Percentiles rank a stretch among this genome's conserved stretches.
Evolutionary conservation across 2,329 filamentous ascomycete genomes (phyloP).

Genomic region (Penicillium sp.): DNA sequence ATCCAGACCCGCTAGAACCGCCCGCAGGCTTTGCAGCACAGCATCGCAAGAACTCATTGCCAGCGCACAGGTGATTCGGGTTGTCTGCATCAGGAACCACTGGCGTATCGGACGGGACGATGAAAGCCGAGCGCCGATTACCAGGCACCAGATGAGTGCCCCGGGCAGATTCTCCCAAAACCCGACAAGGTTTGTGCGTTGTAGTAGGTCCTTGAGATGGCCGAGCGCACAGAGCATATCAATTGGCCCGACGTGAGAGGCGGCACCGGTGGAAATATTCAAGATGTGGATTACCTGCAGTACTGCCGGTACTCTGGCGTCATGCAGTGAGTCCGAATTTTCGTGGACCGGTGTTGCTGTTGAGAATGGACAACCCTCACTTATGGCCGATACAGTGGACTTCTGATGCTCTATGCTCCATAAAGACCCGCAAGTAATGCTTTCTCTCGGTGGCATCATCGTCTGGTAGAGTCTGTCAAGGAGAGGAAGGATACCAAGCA

Average conservation of each 20-base stretch:
- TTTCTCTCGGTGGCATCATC: neutral
- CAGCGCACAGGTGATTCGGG: slow-evolving; percentile 15
- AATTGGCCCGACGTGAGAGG: neutral
- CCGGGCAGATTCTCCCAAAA: slow-evolving; percentile 19
- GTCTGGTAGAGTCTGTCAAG: neutral
- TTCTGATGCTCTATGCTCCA: too few species aligned
- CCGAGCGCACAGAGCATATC: neutral
- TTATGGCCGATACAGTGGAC: too few species aligned
- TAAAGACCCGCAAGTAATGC: too few species aligned
- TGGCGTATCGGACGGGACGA: slow-evolving; percentile 5
- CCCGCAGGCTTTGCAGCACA: slow-evolving; percentile 13
- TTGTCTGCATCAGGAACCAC: slow-evolving; percentile 25
- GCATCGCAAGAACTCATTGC: slow-evolving; percentile 9
- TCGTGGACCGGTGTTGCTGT: neutral
- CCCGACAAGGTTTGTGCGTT: slow-evolving; percentile 12
- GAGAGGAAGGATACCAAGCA: neutral
- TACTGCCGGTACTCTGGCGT: slow-evolving; percentile 3
- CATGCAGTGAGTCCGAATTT: neutral
- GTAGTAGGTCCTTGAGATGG: slow-evolving; percentile 13
- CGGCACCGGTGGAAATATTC: neutral
- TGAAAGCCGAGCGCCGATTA: slow-evolving; percentile 17
- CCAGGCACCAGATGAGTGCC: slow-evolving; percentile 22
- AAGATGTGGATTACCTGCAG: slow-evolving; percentile 4
- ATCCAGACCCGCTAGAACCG: slow-evolving; percentile 15
- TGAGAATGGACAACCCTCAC: too few species aligned